Conservation (phyloP, 1,284 basidiomycete genomes). For the Melanopsichium pennsylvanicum region DNA sequence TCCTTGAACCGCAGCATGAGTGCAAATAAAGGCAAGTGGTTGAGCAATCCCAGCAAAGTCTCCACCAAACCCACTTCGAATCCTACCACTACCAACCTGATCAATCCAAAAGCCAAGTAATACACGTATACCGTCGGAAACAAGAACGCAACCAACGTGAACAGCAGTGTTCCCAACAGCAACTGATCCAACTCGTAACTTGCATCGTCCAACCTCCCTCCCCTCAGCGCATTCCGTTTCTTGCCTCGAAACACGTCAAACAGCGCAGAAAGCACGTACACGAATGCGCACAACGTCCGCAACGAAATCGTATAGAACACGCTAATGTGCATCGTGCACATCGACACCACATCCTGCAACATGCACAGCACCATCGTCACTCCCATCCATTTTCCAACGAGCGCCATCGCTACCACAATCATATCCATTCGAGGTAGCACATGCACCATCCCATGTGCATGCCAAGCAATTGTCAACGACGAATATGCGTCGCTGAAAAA, state of each 20-base stretch:
- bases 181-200: conserved; percentile 93
- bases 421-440: conserved; percentile 12
- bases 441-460: conserved; percentile 12
- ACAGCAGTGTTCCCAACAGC: conserved; percentile 90
- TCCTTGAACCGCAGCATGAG: conserved; percentile 87
- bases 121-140: conserved; percentile 89
- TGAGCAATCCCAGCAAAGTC: conserved; percentile 72
- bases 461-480: conserved; percentile 59
- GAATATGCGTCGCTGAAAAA: conserved; percentile 80
- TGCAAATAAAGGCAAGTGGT: conserved; percentile 89
- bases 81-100: conserved; percentile 67
- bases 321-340: conserved; percentile 79
- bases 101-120: conserved; percentile 80
- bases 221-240: conserved; percentile 71
- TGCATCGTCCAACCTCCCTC: conserved; percentile 81
- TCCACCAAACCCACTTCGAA: conserved; percentile 26
- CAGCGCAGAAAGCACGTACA: conserved; percentile 74
- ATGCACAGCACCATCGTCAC: conserved; percentile 77
- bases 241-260: conserved; percentile 94
- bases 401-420: conserved; percentile 69
- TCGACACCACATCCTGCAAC: conserved; percentile 73
- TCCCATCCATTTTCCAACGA: conserved; percentile 72
- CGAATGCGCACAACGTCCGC: conserved; percentile 74
- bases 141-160: conserved; percentile 88
- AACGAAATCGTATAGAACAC: conserved; percentile 76